Percentiles rank a stretch among this genome's conserved stretches.
Evolutionary conservation across 805 yeast genomes (phyloP).

Genomic region (Candida incommunis): DNA sequence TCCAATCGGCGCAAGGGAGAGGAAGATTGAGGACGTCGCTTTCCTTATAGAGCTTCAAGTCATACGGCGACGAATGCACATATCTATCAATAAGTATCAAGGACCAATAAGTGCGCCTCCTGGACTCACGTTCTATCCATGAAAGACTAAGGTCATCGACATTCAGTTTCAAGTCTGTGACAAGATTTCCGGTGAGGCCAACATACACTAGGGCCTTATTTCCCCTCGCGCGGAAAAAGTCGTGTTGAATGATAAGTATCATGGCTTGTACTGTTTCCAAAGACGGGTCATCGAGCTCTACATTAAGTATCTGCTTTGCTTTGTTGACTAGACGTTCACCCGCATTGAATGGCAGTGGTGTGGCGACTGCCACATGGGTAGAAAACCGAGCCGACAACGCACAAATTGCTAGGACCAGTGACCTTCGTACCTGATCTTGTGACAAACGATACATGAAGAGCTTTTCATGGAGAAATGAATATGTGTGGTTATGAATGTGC

Average conservation of each 20-base stretch:
- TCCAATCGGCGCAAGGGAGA: slow-evolving; percentile 18
- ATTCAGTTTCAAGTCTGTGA: slow-evolving; percentile 18
- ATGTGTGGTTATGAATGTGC: slow-evolving; percentile 16
- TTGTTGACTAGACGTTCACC: slow-evolving; percentile 14
- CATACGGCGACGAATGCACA: slow-evolving; percentile 20
- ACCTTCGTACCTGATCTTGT: slow-evolving; percentile 16
- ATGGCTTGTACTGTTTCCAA: slow-evolving; percentile 23
- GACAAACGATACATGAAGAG: slow-evolving; percentile 17
- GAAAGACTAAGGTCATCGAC: slow-evolving; percentile 16
- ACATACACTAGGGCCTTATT: slow-evolving; percentile 23
- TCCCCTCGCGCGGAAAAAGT: slow-evolving; percentile 20
- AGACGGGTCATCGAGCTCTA: slow-evolving; percentile 15
- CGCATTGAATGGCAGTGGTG: slow-evolving; percentile 10
- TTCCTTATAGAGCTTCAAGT: slow-evolving; percentile 2
- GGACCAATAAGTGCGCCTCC: slow-evolving; percentile 24
- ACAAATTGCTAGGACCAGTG: slow-evolving; percentile 20
- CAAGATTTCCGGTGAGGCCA: slow-evolving; percentile 23
- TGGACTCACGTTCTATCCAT: slow-evolving; percentile 21
- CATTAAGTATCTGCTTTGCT: slow-evolving; percentile 11
- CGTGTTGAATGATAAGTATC: slow-evolving; percentile 20
- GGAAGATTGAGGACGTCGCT: slow-evolving; percentile 14
- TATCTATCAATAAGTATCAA: slow-evolving; percentile 21
- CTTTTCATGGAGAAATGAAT: slow-evolving; percentile 21
- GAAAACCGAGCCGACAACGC: slow-evolving; percentile 23
- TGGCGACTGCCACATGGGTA: slow-evolving; percentile 17